phyloP scores from a whole-genome alignment of 1,284 basidiomycete species.

The Fomitiporia mediterranea region DNA sequence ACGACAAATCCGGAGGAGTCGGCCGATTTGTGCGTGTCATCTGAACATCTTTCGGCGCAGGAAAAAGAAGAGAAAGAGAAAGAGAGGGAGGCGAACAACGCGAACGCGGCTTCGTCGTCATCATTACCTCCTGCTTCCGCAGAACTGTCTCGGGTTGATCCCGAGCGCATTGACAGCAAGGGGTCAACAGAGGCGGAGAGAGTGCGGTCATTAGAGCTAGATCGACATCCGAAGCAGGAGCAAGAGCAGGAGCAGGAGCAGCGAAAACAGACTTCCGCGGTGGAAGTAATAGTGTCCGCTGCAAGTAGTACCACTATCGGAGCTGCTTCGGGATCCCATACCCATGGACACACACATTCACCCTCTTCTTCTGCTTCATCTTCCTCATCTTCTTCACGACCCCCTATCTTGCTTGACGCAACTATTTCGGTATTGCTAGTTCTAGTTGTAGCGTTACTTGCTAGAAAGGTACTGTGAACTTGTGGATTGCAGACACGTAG shows the following conservation, averaged over 20 bases:
- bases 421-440: conserved; percentile 22
- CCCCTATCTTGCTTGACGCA: conserved; percentile 22
- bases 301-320: neutral
- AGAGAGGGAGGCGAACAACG: neutral
- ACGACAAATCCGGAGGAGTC: neutral
- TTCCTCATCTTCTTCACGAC: conserved; percentile 3
- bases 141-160: neutral
- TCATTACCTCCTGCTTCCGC: neutral
- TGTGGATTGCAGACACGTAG: no score
- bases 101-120: neutral
- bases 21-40: neutral
- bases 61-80: neutral
- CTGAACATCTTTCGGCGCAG: no score
- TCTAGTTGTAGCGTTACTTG: conserved; percentile 20
- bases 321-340: neutral
- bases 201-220: neutral
- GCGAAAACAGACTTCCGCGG: neutral
- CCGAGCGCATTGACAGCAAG: neutral
- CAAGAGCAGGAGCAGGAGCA: neutral
- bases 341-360: no score
- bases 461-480: conserved; percentile 20
- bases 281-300: neutral
- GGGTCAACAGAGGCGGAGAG: neutral
- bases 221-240: neutral
- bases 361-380: neutral